Base-by-base conservation (phyloP, 768 basidiomycete genomes). In the Tricholoma furcatifolium region DNA sequence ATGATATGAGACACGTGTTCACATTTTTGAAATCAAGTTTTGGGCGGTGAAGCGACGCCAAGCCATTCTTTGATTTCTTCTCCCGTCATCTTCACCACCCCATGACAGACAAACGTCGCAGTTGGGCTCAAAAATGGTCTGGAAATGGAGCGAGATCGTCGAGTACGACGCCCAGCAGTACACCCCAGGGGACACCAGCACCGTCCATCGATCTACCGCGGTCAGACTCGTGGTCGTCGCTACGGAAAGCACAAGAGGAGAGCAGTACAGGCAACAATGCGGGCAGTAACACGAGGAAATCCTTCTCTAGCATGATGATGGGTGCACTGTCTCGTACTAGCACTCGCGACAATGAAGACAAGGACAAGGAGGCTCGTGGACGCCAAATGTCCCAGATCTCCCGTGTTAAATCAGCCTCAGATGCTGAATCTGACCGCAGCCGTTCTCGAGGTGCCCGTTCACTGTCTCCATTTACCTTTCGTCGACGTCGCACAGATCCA, bases 401-500 rank as follows among this genome's bases (percentile, higher is more conserved):
- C 59, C 73, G 67, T 23, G 59, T 68, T 27, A 79, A 81, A 36
- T 78, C 82, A 8, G 71, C 75, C 4, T 84, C 83, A 4, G 76
- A 79, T 50, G 74, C 34, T 12, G 72, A 71, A 35, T 66, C 69
- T 15, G 67, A 80, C n/a, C 77, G 77, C 46, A 80, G 78, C 43
- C 68, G 69, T 4, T 74, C 76, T 10, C 87, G 88, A 52, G 78
- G 36, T 3, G 3, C 87, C 12, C 84, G 91, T 35, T 87, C 89
- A 42, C 77, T 85, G 60, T 91, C 92, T 2, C 90, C 94, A 38
- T 96, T 97, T 66, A 74, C 74, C 39, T 80, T 91, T 51, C 78
- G 90, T 39, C 78, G 88, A 31, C 79, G 83, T 51, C 80, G 88
- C 55, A 72, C 79, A 21, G 82, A 84, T 1, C 60, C 74, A 6